Conservation (phyloP, 2,329 filamentous ascomycete genomes). For the Dryadomyces quercivorus region DNA sequence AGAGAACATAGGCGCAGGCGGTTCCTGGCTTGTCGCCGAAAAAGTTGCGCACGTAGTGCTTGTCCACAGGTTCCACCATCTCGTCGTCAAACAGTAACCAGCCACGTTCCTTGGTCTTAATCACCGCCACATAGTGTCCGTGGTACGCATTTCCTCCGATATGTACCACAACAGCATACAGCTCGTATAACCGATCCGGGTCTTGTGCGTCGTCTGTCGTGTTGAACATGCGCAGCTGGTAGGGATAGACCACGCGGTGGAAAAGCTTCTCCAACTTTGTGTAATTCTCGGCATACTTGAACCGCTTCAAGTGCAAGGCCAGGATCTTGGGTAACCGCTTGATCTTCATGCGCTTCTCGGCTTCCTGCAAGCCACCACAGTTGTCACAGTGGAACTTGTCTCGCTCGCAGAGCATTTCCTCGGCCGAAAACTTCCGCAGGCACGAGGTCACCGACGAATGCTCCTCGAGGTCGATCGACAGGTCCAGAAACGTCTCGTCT, state of each 20-base stretch:
- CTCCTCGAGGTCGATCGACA: conserved; percentile 91
- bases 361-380: conserved; percentile 91
- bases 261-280: conserved; percentile 92
- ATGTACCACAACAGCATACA: conserved; percentile 95
- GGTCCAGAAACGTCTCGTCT: conserved; percentile 89
- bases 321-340: conserved; percentile 86
- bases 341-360: conserved; percentile 98
- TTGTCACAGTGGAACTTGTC: conserved; percentile 99
- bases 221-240: conserved; percentile 92
- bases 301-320: conserved; percentile 86
- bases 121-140: conserved; percentile 93
- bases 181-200: conserved; percentile 84
- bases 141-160: conserved; percentile 96
- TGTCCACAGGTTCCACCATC: conserved; percentile 96
- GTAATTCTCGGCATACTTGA: conserved; percentile 96
- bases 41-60: conserved; percentile 91
- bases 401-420: conserved; percentile 95
- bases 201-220: conserved; percentile 93
- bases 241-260: conserved; percentile 92
- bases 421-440: conserved; percentile 87
- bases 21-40: conserved; percentile 87
- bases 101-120: conserved; percentile 91
- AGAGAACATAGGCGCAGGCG: conserved; percentile 91
- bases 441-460: conserved; percentile 95
- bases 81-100: conserved; percentile 98